phyloP scores from a whole-genome alignment of 2,329 filamentous ascomycete species.

The Colletotrichum sp. region DNA sequence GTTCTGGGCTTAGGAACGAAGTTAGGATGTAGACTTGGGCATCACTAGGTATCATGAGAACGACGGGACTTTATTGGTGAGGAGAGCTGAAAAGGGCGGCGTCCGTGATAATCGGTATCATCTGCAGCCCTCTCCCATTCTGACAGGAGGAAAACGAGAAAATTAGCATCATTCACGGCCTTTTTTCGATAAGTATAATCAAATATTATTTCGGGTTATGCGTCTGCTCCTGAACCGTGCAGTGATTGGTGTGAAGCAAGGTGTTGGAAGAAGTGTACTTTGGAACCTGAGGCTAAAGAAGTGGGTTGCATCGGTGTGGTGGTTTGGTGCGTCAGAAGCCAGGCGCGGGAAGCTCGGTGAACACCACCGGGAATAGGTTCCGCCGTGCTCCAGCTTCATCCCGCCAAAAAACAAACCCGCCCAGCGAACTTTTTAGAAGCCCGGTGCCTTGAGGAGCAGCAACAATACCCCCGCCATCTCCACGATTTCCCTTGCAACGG shows the following conservation, averaged over 20 bases:
- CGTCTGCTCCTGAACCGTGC: background rate
- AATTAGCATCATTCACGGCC: background rate
- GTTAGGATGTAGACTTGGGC: background rate
- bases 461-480: constrained; percentile 17
- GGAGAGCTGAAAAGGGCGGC: background rate
- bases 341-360: constrained; percentile 11
- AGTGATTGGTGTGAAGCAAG: background rate
- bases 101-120: background rate
- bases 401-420: constrained; percentile 22
- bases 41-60: background rate
- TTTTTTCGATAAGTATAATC: background rate
- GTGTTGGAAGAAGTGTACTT: background rate
- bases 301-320: background rate
- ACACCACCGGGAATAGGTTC: constrained; percentile 13
- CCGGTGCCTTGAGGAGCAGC: constrained; percentile 17
- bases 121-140: background rate
- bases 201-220: background rate
- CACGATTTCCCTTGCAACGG: constrained; percentile 10
- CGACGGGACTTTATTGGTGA: background rate
- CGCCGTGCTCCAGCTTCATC: constrained; percentile 23
- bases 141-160: background rate
- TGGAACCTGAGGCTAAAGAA: background rate
- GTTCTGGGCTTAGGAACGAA: constrained; percentile 9
- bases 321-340: background rate
- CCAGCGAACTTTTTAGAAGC: constrained; percentile 23